Evolutionary conservation across 202 grass and related monocot genomes (phyloP), one percentile per base, ranked within the genome.

Genomic region (Panicum virgatum): DNA sequence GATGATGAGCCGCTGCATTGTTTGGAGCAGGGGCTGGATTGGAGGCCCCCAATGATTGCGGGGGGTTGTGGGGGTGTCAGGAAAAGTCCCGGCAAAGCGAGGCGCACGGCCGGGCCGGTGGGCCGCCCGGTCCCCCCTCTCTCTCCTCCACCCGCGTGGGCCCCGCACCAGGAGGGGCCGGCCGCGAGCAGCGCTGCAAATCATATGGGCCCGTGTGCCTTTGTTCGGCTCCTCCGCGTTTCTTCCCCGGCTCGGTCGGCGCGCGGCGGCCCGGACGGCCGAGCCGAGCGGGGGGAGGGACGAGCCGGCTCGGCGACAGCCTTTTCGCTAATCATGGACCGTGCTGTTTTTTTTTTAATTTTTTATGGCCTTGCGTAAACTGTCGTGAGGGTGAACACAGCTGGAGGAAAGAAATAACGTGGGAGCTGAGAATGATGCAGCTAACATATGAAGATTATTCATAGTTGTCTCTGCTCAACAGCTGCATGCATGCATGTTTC

Each of bases 21-120:
- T 77, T 72, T 45, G 40, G 40, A 76, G 62, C 23, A 63, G 51
- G 25, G 30, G 59, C 16, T 60, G 62, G 40, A 50, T 52, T 67
- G 61, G 37, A 30, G 2, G 78, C 30, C 43, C 45, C 84, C 83
- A 76, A 83, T 80, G 84, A 90, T 87, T 90, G 75, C 84, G 84
- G 88, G 80, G 75, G 76, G 34, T 39, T 68, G 84, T 64, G 85
- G 81, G 51, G 81, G 36, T 85, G 85, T 85, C 80, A 12, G 77
- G 25, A 54, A 88, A 91, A 91, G 72, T 42, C 30, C 77, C 89
- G 85, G 77, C 89, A 91, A 85, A 82, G 82, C 66, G 20, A 88
- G 81, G 43, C 89, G 85, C 89, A 91, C 85, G 89, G 89, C 85
- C 81, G 82, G 85, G 58, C 51, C 76, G 36, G 74, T 90, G 88